Evolutionary conservation across 805 yeast species (phyloP), one percentile per base, ranked within the genome.

Genomic region (Scheffersomyces amazonensis): DNA sequence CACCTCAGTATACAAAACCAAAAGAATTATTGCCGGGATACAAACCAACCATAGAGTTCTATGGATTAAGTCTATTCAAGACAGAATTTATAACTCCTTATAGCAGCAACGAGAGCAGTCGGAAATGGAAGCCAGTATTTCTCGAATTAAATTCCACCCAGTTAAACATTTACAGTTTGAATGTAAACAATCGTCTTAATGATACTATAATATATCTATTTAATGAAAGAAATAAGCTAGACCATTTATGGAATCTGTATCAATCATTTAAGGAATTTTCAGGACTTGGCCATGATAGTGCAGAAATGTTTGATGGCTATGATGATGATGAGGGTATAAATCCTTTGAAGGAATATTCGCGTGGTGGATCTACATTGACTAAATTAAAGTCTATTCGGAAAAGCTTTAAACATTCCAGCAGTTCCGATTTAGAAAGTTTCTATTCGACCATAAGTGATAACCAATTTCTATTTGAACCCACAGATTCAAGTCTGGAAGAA

Each of bases 111-210:
- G 50, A 42, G 35, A 48, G 53, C 6, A 40, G 49, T 16, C 39
- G 64, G 22, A 36, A 47, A 7, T 62, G 70, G 64, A 58, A 55
- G 37, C 69, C 71, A 1, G 69, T 69, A 15, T 44, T 65, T 17
- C 49, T 65, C 17, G 71, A 67, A 43, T 45, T 69, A 24, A 66
- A 66, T 44, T 59, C 68, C 28, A 69, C 69, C 15, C 72, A 68
- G 42, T 52, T 69, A 22, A 56, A 56, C 22, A 35, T 69, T 5
- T 59, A 63, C 41, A 52, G 50, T 27, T 43, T 69, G 15, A 43
- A 46, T 9, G 49, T 54, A 8, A 54, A 54, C 8, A 53, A 48
- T 18, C 40, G 44, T 22, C 42, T 57, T 11, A 32, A 37, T 5
- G 45, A 52, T n/a, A 36, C 58, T 7, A 46, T 69, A n/a, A 39